phyloP scores from a whole-genome alignment of 768 basidiomycete species.

The Lactarius sanguifluus region DNA sequence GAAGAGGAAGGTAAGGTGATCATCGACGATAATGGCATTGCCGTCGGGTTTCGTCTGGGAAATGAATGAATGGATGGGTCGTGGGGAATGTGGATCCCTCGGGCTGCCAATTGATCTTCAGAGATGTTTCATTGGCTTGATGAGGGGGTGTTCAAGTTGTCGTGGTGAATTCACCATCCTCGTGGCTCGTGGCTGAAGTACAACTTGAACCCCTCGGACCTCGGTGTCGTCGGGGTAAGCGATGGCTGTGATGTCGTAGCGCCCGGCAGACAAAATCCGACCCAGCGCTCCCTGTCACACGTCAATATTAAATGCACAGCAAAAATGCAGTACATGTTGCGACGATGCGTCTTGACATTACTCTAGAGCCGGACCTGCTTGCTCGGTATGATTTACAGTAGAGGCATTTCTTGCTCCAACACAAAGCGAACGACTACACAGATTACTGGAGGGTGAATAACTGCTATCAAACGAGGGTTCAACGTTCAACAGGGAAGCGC shows the following conservation, averaged over 20 bases:
- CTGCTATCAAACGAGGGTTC: background rate
- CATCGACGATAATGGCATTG: slow-evolving; percentile 8
- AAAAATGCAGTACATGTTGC: background rate
- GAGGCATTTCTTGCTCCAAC: no score
- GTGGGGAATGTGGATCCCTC: background rate
- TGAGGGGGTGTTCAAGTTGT: background rate
- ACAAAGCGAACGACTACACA: background rate
- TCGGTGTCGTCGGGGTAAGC: background rate
- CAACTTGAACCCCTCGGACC: no score
- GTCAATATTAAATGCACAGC: background rate
- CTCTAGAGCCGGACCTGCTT: background rate
- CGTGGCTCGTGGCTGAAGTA: background rate
- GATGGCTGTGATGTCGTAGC: background rate
- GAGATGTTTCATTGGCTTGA: background rate
- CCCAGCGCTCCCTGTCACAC: background rate
- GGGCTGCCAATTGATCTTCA: background rate
- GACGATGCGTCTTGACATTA: background rate
- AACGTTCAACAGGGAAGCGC: background rate
- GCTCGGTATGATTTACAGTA: background rate
- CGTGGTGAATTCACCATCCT: background rate
- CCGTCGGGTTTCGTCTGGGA: background rate
- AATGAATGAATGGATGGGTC: background rate
- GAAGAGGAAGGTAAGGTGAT: slow-evolving; percentile 16
- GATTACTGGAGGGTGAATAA: background rate
- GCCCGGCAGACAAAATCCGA: slow-evolving; percentile 1